A percentile compares a stretch with the other conserved stretches of the same genome.
Evolutionary conservation across 805 yeast genomes (phyloP).

Genomic region (Metschnikowia lachancei): DNA sequence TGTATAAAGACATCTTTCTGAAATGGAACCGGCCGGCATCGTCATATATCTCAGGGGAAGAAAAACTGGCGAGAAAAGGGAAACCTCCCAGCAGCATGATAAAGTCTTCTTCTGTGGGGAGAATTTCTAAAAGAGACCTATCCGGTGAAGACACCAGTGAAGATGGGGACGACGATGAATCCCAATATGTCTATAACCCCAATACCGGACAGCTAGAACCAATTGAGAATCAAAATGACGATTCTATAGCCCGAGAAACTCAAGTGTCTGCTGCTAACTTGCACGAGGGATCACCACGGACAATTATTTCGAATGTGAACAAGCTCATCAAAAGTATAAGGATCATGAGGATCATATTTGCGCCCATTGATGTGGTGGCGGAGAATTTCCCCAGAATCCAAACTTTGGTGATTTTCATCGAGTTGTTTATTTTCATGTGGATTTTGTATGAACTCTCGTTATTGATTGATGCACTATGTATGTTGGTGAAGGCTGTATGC

Average conservation of each 20-base stretch:
- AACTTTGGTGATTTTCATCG: slow-evolving; percentile 39
- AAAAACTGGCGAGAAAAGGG: slow-evolving; percentile 15
- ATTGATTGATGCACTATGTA: slow-evolving; percentile 42
- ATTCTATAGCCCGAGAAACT: background rate
- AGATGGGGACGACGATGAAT: slow-evolving; percentile 13
- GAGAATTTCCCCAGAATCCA: slow-evolving; percentile 38
- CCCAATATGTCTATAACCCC: slow-evolving; percentile 34
- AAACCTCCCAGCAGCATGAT: background rate
- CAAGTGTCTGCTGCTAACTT: background rate
- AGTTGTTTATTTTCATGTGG: slow-evolving; percentile 41
- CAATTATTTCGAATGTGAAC: slow-evolving; percentile 26
- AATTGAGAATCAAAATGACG: background rate
- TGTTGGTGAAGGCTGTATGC: slow-evolving; percentile 45
- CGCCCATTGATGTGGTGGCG: slow-evolving; percentile 41
- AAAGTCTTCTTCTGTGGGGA: background rate
- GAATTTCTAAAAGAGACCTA: background rate
- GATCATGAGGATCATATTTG: slow-evolving; percentile 36
- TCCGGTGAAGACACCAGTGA: background rate
- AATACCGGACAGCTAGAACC: slow-evolving; percentile 31
- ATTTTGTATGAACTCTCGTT: slow-evolving; percentile 41
- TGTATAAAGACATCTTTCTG: slow-evolving; percentile 23
- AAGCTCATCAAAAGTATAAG: slow-evolving; percentile 33
- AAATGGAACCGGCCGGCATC: slow-evolving; percentile 33
- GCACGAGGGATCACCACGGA: slow-evolving; percentile 9
- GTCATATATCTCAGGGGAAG: slow-evolving; percentile 13